Evolutionary conservation across 331 rosid genomes (phyloP), one percentile per base, ranked within the genome.

Genomic region (Erythrophleum ivorense): DNA sequence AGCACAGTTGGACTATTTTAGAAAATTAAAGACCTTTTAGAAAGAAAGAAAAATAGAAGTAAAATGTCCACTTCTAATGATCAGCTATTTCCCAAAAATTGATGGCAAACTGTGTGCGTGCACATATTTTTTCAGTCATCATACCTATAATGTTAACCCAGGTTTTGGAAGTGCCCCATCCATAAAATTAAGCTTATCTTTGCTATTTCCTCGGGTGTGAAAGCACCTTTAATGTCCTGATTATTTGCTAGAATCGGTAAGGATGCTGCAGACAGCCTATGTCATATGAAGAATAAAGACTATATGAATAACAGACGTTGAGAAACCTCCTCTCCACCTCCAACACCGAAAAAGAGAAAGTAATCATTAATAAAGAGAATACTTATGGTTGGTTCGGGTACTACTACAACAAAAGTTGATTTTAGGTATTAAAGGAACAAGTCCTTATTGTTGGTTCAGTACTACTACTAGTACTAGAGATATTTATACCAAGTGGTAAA

Each of bases 241-340:
- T 93, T 93, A 78, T 93, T 93, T 74, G 94, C 94, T 10, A 93
- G 89, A 76, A 93, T 90, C 78, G 91, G 84, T 64, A 91, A 87
- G 41, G 94, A 93, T 43, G 98, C 74, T 78, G 93, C 98, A 40
- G 95, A 88, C 45, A 91, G 86, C 76, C 94, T 88, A 90, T 87
- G 90, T 45, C 69, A 78, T 58, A 34, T 40, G 77, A 60, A 36
- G 33, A 81, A 65, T 53, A 53, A 53, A 76, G 16, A 71, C 10
- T 7, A 24, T 52, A 40, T 73, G 14, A 43, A n/a, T 40, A 57
- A 0, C 46, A 41, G 40, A 36, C 3, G 40, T 36, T 36, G 40
- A 36, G 40, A 36, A 36, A 36, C 40, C 40, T 36, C 40, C 40
- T 36, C 40, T 36, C 40, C 40, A 4, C 40, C 40, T 36, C 40